phyloP scores from a whole-genome alignment of 352 stramenopile species.

The Blastocystis sp. region DNA sequence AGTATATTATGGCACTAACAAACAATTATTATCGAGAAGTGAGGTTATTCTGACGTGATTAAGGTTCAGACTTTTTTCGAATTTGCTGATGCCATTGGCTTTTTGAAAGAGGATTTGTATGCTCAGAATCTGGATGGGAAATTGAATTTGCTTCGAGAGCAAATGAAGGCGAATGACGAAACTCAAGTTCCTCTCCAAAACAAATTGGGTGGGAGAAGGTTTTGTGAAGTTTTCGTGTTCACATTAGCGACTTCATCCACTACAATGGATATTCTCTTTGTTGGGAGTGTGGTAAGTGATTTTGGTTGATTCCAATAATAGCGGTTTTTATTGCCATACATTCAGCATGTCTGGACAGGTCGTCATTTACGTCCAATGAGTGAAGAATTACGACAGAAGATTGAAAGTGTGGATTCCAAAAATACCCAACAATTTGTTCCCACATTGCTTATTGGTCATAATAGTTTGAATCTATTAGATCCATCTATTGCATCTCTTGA shows the following conservation, averaged over 20 bases:
- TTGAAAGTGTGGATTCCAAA: not conserved
- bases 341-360: conserved; percentile 22
- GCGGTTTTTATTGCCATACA: conserved; percentile 1
- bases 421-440: conserved; percentile 52
- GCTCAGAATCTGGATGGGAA: not conserved
- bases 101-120: conserved; percentile 29
- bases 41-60: not conserved
- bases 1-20: conserved; percentile 22
- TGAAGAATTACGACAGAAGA: not conserved
- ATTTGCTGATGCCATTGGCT: conserved; percentile 29
- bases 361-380: conserved; percentile 37
- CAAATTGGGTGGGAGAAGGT: conserved; percentile 28
- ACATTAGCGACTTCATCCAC: not conserved
- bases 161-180: not conserved
- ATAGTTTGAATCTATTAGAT: not conserved
- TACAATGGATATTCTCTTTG: conserved; percentile 21
- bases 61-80: conserved; percentile 48
- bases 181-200: not conserved
- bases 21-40: conserved; percentile 60
- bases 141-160: conserved; percentile 2
- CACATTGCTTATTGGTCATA: conserved; percentile 32
- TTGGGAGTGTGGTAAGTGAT: conserved; percentile 29
- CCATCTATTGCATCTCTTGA: not conserved
- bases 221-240: conserved; percentile 34
- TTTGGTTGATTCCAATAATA: not conserved